Base-by-base conservation (phyloP, 1,139 yeast species). In the Debaryomyces singareniensis region DNA sequence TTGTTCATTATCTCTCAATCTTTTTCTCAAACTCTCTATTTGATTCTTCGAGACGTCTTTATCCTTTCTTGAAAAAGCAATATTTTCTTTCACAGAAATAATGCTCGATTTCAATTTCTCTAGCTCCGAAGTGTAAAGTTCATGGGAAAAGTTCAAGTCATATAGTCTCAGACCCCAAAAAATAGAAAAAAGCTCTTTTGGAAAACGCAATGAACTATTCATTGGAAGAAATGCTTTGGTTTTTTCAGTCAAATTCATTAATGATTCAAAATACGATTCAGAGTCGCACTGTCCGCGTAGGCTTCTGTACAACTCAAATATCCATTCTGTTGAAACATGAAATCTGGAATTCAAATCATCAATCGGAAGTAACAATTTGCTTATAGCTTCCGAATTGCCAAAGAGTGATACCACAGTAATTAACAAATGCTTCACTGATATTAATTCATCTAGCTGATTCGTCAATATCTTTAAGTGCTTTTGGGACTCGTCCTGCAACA, bases 91-190 rank as follows among this genome's bases (percentile, higher is more conserved):
- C 23, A 58, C 47, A 18, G 61, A 57, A 20, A 47, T 49, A 5
- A 56, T 52, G 29, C 54, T 56, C 5, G 57, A 49, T 33, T 55
- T 61, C 10, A 74, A 42, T 25, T 60, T 66, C 1, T 47, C 45
- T 18, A 61, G 51, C 34, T 78, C 82, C 4, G 50, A 49, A 5
- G 62, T 64, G 49, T 89, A 87, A 3, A 74, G 51, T 1, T 49
- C 47, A 11, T 60, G 57, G 1, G 77, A 70, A 45, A 58, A 81
- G 35, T 73, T 71, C 18, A 89, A 71, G 43, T 89, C 96, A 45
- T 81, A 78, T n/a, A 86, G 57, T 0, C 81, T 67, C 16, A 82
- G 60, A 38, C 67, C 74, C 96, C 96, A 89, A 45, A 87, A 89
- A 0, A 71, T 59, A 2, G 64, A 58, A 45, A 68, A 83, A 9